These are phyloP conservation scores for Emiliania huxleyi DNA, from an alignment of 78 protist genomes.

Conservation along the genomic window DNA sequence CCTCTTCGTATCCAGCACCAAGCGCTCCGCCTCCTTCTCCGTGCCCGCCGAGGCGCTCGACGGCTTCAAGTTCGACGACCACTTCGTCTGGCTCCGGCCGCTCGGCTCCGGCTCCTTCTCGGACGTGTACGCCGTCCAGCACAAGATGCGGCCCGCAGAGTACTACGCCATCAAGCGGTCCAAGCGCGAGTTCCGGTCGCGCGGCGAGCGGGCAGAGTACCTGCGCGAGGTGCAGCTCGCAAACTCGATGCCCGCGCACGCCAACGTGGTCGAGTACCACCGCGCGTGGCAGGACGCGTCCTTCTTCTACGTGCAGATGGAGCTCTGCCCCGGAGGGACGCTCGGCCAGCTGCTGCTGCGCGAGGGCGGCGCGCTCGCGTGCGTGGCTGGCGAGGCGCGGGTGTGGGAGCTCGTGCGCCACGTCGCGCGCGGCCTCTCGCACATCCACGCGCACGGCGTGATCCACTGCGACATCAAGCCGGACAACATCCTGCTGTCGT, in stretches of 20 bases:
- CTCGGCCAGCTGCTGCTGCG: not conserved
- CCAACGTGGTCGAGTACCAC: slow-evolving; percentile 17
- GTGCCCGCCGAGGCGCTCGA: not conserved
- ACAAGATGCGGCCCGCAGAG: not conserved
- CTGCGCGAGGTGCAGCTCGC: not conserved
- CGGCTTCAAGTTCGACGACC: not conserved
- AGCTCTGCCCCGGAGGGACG: slow-evolving; percentile 2
- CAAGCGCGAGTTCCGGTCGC: not conserved
- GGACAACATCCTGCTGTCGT: slow-evolving; percentile 24
- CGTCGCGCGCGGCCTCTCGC: slow-evolving; percentile 15
- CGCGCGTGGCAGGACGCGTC: slow-evolving; percentile 8
- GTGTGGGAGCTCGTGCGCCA: not conserved
- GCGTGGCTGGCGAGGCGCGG: not conserved
- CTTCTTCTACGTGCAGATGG: not conserved
- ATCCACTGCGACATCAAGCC: slow-evolving; percentile 35
- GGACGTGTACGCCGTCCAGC: not conserved
- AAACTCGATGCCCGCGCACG: not conserved
- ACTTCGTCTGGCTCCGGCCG: not conserved
- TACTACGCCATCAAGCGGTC: not conserved
- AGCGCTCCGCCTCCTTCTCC: not conserved
- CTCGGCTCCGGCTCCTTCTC: not conserved
- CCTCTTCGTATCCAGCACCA: not conserved
- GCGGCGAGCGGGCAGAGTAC: slow-evolving; percentile 7
- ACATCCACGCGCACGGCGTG: not conserved
- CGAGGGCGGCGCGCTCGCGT: not conserved